Conservation (phyloP, 768 basidiomycete species). For the Gyrodon lividus region DNA sequence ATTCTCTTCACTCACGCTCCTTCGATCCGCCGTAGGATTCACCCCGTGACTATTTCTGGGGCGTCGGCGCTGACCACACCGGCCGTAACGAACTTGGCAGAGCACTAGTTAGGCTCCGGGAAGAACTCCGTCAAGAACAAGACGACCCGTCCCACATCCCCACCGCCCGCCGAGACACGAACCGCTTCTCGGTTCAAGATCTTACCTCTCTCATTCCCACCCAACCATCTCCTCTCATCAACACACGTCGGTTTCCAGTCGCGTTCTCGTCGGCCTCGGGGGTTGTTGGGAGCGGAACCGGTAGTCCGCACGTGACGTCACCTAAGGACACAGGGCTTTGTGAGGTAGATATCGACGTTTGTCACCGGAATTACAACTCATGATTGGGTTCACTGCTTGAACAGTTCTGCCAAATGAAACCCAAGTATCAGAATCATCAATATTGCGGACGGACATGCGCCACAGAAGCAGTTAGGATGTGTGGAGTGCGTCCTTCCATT, state of each 20-base stretch:
- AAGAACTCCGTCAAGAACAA: conserved; percentile 44
- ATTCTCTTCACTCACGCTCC: not conserved
- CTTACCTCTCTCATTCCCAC: conserved; percentile 23
- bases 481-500: conserved; percentile 20
- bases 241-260: conserved; percentile 8
- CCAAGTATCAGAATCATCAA: conserved; percentile 57
- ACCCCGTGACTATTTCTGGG: conserved; percentile 79
- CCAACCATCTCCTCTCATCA: not conserved
- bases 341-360: conserved; percentile 22
- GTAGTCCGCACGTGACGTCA: conserved; percentile 2
- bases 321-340: conserved; percentile 23
- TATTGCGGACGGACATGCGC: conserved; percentile 70
- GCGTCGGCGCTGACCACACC: conserved; percentile 60
- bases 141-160: conserved; percentile 27
- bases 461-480: conserved; percentile 38
- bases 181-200: conserved; percentile 33
- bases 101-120: conserved; percentile 60
- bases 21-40: conserved; percentile 47
- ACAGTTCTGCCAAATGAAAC: conserved; percentile 52
- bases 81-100: conserved; percentile 78
- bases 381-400: conserved; percentile 25
- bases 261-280: not conserved
- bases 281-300: not conserved
- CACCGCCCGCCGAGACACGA: conserved; percentile 24
- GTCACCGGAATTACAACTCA: not conserved